Conservation (phyloP, 2,329 filamentous ascomycete genomes). For the Pseudogymnoascus sp. region DNA sequence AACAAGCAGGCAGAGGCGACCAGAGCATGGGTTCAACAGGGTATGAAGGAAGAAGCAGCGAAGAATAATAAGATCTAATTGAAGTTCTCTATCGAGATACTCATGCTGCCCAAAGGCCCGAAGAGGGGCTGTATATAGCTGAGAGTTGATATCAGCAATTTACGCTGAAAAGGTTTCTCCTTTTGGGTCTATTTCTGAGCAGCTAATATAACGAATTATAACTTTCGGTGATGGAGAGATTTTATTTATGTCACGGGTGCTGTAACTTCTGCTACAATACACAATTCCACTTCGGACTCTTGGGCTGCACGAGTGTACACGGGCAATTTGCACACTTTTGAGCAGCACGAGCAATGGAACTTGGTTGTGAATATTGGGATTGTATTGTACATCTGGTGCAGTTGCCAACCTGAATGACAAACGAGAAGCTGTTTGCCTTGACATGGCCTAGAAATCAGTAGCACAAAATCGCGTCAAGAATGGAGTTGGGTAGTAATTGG, state of each 20-base stretch:
- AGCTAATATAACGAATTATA: no score
- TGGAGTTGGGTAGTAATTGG: background rate
- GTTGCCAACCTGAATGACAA: background rate
- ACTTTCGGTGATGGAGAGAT: no score
- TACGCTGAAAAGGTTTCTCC: background rate
- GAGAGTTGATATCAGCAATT: no score
- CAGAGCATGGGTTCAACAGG: slow-evolving; percentile 58
- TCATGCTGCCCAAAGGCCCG: no score
- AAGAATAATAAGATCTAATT: slow-evolving; percentile 8
- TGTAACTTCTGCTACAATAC: no score
- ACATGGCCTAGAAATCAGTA: background rate
- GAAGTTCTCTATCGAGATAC: no score
- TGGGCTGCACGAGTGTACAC: background rate
- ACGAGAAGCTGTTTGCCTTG: background rate
- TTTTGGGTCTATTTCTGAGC: no score
- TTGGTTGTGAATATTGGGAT: background rate
- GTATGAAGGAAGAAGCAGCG: slow-evolving; percentile 60
- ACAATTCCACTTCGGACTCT: background rate
- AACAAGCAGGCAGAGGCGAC: slow-evolving; percentile 46
- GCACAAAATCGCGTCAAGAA: background rate
- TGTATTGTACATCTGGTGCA: background rate
- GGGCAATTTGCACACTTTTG: background rate
- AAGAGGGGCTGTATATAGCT: no score
- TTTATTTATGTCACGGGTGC: no score
- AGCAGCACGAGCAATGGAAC: background rate